Evolutionary conservation across 345 rosid genomes (phyloP).

Genomic region (Eucalyptus regnans): DNA sequence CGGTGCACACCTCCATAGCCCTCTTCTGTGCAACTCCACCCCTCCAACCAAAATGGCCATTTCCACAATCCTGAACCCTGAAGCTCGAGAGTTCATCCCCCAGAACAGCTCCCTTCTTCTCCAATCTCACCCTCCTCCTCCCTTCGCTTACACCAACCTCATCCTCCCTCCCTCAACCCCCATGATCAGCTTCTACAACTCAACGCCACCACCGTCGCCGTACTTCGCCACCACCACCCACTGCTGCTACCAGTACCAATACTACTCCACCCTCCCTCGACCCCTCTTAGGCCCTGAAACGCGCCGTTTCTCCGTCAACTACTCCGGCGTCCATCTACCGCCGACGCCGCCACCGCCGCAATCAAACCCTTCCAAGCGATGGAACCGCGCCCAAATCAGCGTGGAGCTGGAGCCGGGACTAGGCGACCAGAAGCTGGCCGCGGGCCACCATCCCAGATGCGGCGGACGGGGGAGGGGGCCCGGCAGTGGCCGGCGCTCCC

Average conservation of each 20-base stretch:
- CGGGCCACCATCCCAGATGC: not conserved
- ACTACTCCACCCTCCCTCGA: not conserved
- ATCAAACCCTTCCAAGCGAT: not conserved
- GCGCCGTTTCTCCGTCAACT: not conserved
- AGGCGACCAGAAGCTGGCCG: not conserved
- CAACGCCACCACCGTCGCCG: not conserved
- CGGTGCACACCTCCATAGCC: not conserved
- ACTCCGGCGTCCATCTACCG: not conserved
- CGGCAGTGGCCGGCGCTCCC: not conserved
- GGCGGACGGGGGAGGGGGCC: not conserved
- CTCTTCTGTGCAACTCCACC: not conserved
- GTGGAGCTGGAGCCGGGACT: not conserved
- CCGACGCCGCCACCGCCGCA: not conserved
- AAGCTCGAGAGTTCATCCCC: not conserved
- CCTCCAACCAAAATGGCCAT: not conserved
- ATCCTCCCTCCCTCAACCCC: not conserved
- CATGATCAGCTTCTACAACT: not conserved
- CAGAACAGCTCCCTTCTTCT: not conserved
- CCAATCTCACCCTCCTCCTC: not conserved
- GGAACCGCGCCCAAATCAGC: not conserved
- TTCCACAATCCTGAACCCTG: not conserved
- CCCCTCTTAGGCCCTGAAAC: not conserved
- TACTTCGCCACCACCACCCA: not conserved
- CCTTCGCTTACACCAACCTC: not conserved
- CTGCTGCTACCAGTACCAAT: not conserved